phyloP scores from a whole-genome alignment of 257 asterid species.

The Linderniella brevidens region DNA sequence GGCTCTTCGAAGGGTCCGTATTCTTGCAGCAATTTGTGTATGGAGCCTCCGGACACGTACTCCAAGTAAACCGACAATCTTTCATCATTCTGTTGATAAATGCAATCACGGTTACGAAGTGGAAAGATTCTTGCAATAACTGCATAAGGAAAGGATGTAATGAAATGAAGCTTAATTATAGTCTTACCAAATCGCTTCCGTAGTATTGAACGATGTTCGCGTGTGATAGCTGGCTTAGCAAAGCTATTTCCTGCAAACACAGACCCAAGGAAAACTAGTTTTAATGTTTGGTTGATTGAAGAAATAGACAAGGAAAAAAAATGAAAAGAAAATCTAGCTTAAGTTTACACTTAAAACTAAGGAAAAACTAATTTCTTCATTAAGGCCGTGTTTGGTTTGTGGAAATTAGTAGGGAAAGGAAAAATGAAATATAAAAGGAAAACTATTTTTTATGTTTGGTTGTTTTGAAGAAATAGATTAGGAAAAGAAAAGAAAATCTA shows the following conservation, averaged over 20 bases:
- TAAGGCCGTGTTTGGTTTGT: too few relatives aligned
- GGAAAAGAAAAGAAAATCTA: constrained; percentile 7
- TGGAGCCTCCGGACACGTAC: constrained; percentile 94
- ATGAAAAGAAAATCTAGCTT: too few relatives aligned
- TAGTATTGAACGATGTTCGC: constrained; percentile 74
- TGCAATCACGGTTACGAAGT: neutral
- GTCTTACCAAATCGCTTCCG: constrained; percentile 84
- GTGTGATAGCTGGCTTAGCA: constrained; percentile 83
- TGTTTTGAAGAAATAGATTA: too few relatives aligned
- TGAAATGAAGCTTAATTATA: neutral
- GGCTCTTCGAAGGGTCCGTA: constrained; percentile 87
- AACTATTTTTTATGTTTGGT: too few relatives aligned
- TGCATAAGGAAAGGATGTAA: too few relatives aligned
- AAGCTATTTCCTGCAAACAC: constrained; percentile 79
- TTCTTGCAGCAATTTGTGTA: constrained; percentile 85
- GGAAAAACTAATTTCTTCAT: too few relatives aligned
- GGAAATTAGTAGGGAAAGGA: too few relatives aligned
- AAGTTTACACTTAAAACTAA: too few relatives aligned
- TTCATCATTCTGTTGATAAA: constrained; percentile 46
- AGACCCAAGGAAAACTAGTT: too few relatives aligned
- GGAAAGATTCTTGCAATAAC: neutral
- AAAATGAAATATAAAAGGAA: too few relatives aligned
- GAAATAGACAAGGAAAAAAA: too few relatives aligned
- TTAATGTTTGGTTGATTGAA: too few relatives aligned
- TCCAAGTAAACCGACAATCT: constrained; percentile 80